Conservation (phyloP, 495 filamentous ascomycete genomes). For the Pyronema domesticum region DNA sequence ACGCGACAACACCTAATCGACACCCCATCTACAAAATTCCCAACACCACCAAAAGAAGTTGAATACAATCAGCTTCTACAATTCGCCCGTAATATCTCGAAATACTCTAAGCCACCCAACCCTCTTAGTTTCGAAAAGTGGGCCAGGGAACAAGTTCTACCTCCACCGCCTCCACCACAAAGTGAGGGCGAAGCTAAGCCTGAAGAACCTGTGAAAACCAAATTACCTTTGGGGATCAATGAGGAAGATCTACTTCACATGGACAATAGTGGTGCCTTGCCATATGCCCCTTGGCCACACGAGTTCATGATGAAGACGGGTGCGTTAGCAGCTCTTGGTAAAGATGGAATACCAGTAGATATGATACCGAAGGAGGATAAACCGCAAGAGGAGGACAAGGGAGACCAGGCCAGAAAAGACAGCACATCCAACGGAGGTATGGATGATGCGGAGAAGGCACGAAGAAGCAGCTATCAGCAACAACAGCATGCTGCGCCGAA, state of each 20-base stretch:
- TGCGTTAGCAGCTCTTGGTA: constrained; percentile 41
- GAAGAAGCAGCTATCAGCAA: constrained; percentile 5
- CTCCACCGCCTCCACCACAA: constrained; percentile 15
- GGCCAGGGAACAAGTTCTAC: constrained; percentile 10
- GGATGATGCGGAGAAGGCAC: constrained; percentile 4
- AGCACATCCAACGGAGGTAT: constrained; percentile 18
- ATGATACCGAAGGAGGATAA: constrained; percentile 30
- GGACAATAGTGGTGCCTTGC: constrained; percentile 32
- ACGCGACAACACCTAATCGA: constrained; percentile 48
- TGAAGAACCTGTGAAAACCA: constrained; percentile 3
- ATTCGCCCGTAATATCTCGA: constrained; percentile 56
- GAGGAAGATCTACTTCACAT: constrained; percentile 26
- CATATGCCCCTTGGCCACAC: constrained; percentile 52
- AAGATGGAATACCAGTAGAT: constrained; percentile 31
- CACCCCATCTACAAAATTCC: constrained; percentile 36
- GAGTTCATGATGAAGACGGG: constrained; percentile 45
- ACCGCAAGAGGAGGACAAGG: constrained; percentile 17
- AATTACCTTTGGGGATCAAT: constrained; percentile 16
- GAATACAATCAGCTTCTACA: constrained; percentile 47
- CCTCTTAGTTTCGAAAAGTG: constrained; percentile 28
- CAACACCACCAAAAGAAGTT: constrained; percentile 28
- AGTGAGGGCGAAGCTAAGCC: constrained; percentile 15
- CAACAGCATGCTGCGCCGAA: background rate
- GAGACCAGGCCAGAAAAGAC: constrained; percentile 26
- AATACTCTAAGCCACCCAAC: constrained; percentile 50